A percentile compares a stretch with the other conserved stretches of the same genome.
phyloP scores from a whole-genome alignment of 2,329 filamentous ascomycete species.

The Paracamarosporium sp. region DNA sequence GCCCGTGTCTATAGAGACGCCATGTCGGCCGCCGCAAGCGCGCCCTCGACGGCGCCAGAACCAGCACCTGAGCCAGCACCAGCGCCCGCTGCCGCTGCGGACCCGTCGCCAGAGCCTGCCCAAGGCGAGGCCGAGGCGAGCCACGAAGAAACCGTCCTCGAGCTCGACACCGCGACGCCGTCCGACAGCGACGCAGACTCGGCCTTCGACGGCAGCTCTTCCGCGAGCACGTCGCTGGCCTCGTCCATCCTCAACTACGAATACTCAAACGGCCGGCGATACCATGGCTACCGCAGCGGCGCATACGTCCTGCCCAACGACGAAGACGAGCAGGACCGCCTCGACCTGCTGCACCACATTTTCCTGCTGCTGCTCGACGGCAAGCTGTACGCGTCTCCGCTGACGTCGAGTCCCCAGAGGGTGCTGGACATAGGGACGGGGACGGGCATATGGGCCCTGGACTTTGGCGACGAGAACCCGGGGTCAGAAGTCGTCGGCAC shows the following conservation, averaged over 20 bases:
- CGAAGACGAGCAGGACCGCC: constrained; percentile 47
- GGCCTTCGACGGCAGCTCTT: constrained; percentile 36
- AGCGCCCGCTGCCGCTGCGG: background rate
- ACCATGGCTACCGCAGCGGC: constrained; percentile 45
- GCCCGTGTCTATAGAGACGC: background rate
- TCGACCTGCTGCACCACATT: constrained; percentile 48
- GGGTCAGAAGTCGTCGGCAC: constrained; percentile 43
- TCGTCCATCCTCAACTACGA: constrained; percentile 47
- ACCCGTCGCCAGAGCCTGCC: too few relatives aligned
- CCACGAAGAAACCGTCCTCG: constrained; percentile 35
- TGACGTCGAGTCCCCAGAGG: constrained; percentile 24
- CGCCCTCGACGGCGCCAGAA: constrained; percentile 2
- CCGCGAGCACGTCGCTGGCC: constrained; percentile 41
- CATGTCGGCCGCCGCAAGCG: constrained; percentile 1
- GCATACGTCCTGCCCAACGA: constrained; percentile 47
- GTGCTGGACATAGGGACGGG: constrained; percentile 50
- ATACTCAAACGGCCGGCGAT: constrained; percentile 47
- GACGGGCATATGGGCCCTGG: constrained; percentile 50
- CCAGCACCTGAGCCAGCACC: background rate
- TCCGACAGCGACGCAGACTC: constrained; percentile 37
- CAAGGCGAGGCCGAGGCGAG: constrained; percentile 8
- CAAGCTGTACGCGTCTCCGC: constrained; percentile 44
- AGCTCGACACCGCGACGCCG: constrained; percentile 29
- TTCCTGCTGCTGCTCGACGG: constrained; percentile 44
- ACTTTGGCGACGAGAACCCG: constrained; percentile 46